phyloP scores from a whole-genome alignment of 257 asterid genomes.

The Salvia miltiorrhiza region DNA sequence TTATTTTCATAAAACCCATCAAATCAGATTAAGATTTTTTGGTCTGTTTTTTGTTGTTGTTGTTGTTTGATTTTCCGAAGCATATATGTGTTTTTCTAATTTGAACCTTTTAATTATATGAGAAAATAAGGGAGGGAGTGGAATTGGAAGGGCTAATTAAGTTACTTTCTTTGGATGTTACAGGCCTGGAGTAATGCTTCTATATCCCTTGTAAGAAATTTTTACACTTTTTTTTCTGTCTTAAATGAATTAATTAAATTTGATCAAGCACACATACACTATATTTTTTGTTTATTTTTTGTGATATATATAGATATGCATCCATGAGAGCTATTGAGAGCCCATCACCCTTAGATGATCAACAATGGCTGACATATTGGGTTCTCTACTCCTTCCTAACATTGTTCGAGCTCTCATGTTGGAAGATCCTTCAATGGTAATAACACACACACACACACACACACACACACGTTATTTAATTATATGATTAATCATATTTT shows the following conservation, averaged over 20 bases:
- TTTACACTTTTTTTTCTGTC: neutral
- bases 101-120: neutral
- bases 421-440: conserved; percentile 90
- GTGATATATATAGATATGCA: conserved; percentile 46
- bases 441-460: too few species aligned
- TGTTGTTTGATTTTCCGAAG: too few species aligned
- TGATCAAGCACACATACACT: neutral
- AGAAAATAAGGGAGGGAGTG: neutral
- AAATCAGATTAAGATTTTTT: too few species aligned
- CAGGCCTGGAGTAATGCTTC: conserved; percentile 92
- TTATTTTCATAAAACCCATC: too few species aligned
- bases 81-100: too few species aligned
- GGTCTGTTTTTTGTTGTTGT: too few species aligned
- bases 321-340: conserved; percentile 87
- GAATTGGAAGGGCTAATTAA: neutral
- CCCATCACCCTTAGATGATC: conserved; percentile 88
- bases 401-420: conserved; percentile 72
- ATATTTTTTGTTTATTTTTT: too few species aligned
- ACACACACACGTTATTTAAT: too few species aligned
- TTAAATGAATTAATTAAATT: neutral
- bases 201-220: conserved; percentile 75
- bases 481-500: too few species aligned
- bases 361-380: conserved; percentile 94
- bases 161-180: conserved; percentile 11
- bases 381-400: conserved; percentile 72